Evolutionary conservation across 352 stramenopile species (phyloP).

Genomic region (Pythium diclinum): DNA sequence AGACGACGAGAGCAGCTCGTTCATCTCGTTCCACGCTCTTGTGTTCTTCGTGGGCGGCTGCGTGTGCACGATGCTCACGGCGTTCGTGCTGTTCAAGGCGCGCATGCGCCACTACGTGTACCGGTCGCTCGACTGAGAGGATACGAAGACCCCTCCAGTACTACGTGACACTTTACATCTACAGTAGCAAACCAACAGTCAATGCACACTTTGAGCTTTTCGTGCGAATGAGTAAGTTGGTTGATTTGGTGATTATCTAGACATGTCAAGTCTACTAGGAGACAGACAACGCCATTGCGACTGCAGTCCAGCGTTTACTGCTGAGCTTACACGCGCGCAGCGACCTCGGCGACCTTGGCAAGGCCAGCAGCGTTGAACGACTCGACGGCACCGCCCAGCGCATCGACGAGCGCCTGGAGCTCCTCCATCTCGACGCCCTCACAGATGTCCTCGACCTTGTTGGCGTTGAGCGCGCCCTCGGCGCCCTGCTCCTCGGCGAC

Average conservation of each 20-base stretch:
- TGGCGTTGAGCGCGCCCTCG: constrained; percentile 56
- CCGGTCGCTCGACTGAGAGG: constrained; percentile 42
- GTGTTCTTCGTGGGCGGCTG: constrained; percentile 64
- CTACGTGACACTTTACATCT: not conserved
- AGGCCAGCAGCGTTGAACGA: constrained; percentile 55
- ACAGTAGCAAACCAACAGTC: not conserved
- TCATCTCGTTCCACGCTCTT: constrained; percentile 27
- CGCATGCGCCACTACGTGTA: constrained; percentile 60
- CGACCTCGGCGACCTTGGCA: constrained; percentile 41
- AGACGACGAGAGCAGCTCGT: constrained; percentile 9
- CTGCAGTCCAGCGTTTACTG: too few relatives aligned
- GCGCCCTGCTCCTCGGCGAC: constrained; percentile 56
- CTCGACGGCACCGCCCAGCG: constrained; percentile 48
- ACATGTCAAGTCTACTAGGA: not conserved
- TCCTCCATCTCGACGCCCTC: constrained; percentile 68
- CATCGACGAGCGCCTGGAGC: constrained; percentile 61
- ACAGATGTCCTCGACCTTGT: constrained; percentile 77
- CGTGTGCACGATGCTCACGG: constrained; percentile 42
- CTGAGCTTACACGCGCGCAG: constrained; percentile 24
- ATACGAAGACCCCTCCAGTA: not conserved
- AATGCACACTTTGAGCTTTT: not conserved
- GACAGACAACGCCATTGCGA: not conserved
- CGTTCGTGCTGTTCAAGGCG: constrained; percentile 43
- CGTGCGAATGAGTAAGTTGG: not conserved
- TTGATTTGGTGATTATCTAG: not conserved